Evolutionary conservation across 148 eudicot genomes (phyloP), one percentile per base, ranked within the genome.

Genomic region (Diospyros kaki): DNA sequence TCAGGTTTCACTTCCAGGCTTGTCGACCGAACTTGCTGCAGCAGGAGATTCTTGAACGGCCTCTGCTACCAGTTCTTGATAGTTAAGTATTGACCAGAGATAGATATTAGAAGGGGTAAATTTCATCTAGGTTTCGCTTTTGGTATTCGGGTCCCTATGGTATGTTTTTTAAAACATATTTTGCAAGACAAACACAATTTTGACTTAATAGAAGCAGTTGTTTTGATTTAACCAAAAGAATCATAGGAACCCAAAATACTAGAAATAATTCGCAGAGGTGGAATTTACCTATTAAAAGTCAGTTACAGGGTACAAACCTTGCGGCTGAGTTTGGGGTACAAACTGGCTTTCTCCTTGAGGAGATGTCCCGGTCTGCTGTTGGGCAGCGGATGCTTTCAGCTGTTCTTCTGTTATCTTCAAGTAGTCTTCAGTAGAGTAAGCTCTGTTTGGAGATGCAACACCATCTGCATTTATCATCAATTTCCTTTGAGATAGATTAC

Each of bases 391-490:
- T 82, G 86, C 92, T 86, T 77, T 83, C 64, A 91, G 82, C 70
- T 89, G 90, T 75, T 87, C 89, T 60, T 89, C 90, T 14, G 86
- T 87, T 52, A 85, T 81, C 86, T 82, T 90, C 54, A 89, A 65
- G 80, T 79, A 86, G 50, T 86, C 91, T 75, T 89, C 97, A 48
- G 77, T 82, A 18, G 93, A 64, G 78, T 83, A 89, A 40, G 88
- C 90, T 58, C 69, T 82, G 76, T 59, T 77, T 45, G 83, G 72
- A 63, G 85, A 54, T 51, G 84, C 75, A 68, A 84, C 74, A 76
- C 90, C 93, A 83, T 90, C 95, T 93, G 80, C 77, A 77, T 39
- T 58, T 43, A n/a, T 6, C 11, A 66, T 55, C 54, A 75, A 56
- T 55, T 52, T n/a, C 53, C 4, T 50, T 51, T 3, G 4, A 6